Percentiles rank a stretch among this genome's conserved stretches.
These are phyloP conservation scores for Podospora tetraspora DNA, from an alignment of 495 filamentous ascomycete genomes.

Conservation along the genomic window DNA sequence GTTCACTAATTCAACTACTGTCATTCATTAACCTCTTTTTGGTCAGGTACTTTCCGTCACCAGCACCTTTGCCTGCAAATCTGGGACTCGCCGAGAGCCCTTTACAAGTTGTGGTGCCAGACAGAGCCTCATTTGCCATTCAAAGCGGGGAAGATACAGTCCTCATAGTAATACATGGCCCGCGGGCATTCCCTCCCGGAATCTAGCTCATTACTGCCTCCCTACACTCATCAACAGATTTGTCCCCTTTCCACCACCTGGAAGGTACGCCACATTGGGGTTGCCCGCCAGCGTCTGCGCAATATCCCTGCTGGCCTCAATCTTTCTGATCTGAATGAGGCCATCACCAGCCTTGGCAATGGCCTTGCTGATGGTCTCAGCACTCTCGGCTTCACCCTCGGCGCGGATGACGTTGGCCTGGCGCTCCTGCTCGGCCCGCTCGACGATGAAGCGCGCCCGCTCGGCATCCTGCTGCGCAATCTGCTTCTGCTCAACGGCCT, in stretches of 20 bases:
- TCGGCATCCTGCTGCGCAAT: slow-evolving; percentile 99
- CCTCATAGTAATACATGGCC: slow-evolving; percentile 30
- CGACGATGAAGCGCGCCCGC: slow-evolving; percentile 94
- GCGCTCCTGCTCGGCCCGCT: slow-evolving; percentile 97
- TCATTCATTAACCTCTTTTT: not conserved
- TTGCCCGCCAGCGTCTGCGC: slow-evolving; percentile 83
- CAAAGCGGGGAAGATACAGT: slow-evolving; percentile 28
- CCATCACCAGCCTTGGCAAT: slow-evolving; percentile 91
- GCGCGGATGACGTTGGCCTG: slow-evolving; percentile 97
- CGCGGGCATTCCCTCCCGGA: not conserved
- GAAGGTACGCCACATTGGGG: slow-evolving; percentile 94
- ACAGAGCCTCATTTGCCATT: not conserved
- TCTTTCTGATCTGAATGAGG: slow-evolving; percentile 88
- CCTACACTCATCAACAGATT: slow-evolving; percentile 53
- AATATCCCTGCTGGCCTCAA: slow-evolving; percentile 96
- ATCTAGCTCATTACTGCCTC: slow-evolving; percentile 25
- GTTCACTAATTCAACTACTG: not conserved
- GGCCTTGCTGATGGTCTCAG: slow-evolving; percentile 87
- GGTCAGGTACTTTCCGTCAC: not conserved
- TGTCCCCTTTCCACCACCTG: slow-evolving; percentile 64
- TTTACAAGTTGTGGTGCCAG: slow-evolving; percentile 1
- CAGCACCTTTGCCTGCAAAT: not conserved
- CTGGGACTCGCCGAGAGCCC: not conserved
- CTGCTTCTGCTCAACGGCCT: slow-evolving; percentile 99
- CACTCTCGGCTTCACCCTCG: slow-evolving; percentile 94